Conservation (phyloP, 192 early-diverging fungal genomes). For the Coemansia sp. region DNA sequence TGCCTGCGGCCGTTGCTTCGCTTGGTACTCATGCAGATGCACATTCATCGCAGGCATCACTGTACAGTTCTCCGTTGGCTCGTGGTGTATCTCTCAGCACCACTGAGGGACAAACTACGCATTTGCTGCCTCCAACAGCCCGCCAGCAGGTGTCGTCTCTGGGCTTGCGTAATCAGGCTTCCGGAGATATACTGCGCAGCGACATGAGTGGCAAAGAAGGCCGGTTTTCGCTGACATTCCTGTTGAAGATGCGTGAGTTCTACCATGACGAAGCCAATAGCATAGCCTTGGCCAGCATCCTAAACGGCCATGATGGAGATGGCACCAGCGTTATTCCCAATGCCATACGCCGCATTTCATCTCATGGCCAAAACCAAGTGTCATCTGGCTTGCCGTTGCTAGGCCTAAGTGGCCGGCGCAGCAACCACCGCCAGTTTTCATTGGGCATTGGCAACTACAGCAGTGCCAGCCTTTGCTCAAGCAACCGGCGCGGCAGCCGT, state of each 20-base stretch:
- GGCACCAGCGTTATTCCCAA: slow-evolving; percentile 28
- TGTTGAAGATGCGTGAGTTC: slow-evolving; percentile 25
- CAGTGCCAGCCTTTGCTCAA: not conserved
- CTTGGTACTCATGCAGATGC: not conserved
- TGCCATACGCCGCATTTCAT: slow-evolving; percentile 15
- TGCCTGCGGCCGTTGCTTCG: slow-evolving; percentile 8
- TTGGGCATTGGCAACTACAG: not conserved
- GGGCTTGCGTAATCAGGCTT: not conserved
- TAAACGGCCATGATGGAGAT: slow-evolving; percentile 3
- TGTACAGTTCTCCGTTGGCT: slow-evolving; percentile 16
- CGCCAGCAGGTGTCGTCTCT: not conserved
- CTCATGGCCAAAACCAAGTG: not conserved
- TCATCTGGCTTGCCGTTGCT: not conserved
- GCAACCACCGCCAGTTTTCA: slow-evolving; percentile 13
- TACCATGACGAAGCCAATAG: slow-evolving; percentile 30
- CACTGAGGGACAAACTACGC: not conserved
- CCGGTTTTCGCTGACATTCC: slow-evolving; percentile 37
- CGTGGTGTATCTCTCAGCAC: slow-evolving; percentile 10
- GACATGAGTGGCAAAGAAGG: not conserved
- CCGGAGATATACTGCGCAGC: not conserved
- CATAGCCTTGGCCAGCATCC: slow-evolving; percentile 8
- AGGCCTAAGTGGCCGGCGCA: not conserved
- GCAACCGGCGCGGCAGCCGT: slow-evolving; percentile 10
- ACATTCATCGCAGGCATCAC: slow-evolving; percentile 11
- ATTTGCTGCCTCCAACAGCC: not conserved